phyloP scores from a whole-genome alignment of 2,329 filamentous ascomycete species.

The Dactylellina drechsleri region DNA sequence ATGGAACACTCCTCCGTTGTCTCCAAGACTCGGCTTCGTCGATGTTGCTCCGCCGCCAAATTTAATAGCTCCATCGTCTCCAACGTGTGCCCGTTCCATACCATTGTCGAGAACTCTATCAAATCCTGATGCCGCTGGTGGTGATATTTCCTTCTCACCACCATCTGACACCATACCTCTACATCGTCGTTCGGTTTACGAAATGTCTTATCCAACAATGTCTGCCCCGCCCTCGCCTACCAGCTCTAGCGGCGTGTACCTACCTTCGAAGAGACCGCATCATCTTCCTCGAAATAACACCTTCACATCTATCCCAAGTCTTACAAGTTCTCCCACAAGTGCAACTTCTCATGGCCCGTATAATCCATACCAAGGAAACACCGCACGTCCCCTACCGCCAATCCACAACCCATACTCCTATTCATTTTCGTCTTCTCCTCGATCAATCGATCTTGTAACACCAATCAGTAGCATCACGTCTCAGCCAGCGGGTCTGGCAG shows the following conservation, averaged over 20 bases:
- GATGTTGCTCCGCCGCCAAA: constrained; percentile 51
- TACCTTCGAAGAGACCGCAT: constrained; percentile 49
- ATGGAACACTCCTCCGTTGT: constrained; percentile 52
- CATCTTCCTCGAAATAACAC: constrained; percentile 56
- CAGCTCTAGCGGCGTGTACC: constrained; percentile 36
- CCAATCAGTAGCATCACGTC: constrained; percentile 55
- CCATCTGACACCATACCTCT: constrained; percentile 52
- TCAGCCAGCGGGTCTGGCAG: constrained; percentile 34
- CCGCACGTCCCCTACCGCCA: constrained; percentile 57
- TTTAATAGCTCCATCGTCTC: constrained; percentile 50
- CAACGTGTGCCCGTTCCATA: constrained; percentile 45
- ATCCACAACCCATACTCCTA: constrained; percentile 57
- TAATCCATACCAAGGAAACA: constrained; percentile 52
- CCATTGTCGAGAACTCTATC: constrained; percentile 45
- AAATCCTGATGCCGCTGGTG: constrained; percentile 9
- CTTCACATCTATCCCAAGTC: constrained; percentile 55
- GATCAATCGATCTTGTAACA: constrained; percentile 59
- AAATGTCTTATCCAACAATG: constrained; percentile 47
- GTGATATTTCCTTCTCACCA: constrained; percentile 48
- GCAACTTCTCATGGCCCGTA: constrained; percentile 39
- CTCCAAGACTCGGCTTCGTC: constrained; percentile 41
- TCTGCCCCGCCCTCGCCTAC: constrained; percentile 51
- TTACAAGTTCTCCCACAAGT: constrained; percentile 41
- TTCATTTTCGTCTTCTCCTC: constrained; percentile 57
- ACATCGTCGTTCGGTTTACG: constrained; percentile 43